Conservation (phyloP, 306 rosid genomes). For the Chamaecrista fasciculata region DNA sequence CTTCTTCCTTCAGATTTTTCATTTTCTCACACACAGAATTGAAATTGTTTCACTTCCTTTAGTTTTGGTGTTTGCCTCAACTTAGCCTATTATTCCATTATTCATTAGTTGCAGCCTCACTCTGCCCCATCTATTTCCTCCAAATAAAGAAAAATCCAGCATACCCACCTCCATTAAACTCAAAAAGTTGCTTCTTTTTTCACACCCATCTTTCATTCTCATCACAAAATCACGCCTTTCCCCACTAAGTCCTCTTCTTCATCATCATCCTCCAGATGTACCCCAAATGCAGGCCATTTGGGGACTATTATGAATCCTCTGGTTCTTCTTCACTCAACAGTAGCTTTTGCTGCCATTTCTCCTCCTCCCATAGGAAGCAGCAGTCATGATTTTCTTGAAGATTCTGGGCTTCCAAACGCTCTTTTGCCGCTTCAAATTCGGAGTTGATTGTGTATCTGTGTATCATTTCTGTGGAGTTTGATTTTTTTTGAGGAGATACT, state of each 20-base stretch:
- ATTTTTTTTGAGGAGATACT: constrained; percentile 35
- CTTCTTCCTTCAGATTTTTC: constrained; percentile 16
- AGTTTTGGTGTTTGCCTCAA: background rate
- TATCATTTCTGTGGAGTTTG: constrained; percentile 26
- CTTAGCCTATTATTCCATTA: constrained; percentile 9
- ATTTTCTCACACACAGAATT: constrained; percentile 9
- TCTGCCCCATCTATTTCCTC: background rate
- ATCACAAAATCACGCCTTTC: constrained; percentile 24
- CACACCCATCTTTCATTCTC: background rate
- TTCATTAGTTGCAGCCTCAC: constrained; percentile 8
- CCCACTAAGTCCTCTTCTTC: constrained; percentile 15
- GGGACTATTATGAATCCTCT: constrained; percentile 30
- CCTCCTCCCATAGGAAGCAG: constrained; percentile 15
- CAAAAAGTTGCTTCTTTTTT: background rate
- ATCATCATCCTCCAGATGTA: constrained; percentile 41
- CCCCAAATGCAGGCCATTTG: constrained; percentile 37
- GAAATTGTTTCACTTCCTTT: background rate
- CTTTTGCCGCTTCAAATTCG: constrained; percentile 33
- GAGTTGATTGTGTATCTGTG: constrained; percentile 6
- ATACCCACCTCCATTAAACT: background rate
- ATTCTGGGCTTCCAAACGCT: constrained; percentile 38
- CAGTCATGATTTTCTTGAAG: constrained; percentile 57
- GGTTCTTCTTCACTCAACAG: constrained; percentile 22
- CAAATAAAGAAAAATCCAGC: constrained; percentile 17
- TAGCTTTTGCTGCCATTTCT: constrained; percentile 35